Conservation (phyloP, 805 yeast genomes). For the Suhomyces pyralidae region DNA sequence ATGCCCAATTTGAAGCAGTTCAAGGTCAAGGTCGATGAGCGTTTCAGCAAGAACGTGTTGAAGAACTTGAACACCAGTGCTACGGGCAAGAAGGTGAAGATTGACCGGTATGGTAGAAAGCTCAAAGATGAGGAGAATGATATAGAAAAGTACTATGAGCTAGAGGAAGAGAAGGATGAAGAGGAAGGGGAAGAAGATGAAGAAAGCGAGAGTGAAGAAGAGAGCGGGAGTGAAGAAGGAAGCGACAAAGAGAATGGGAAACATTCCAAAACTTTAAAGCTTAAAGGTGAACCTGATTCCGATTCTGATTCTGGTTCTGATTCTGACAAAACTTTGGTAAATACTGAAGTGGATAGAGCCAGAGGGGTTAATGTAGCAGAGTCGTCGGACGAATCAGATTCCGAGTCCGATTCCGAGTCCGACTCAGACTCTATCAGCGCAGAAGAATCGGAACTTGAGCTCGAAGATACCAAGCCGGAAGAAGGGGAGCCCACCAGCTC, state of each 20-base stretch:
- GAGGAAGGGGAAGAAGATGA: constrained; percentile 29
- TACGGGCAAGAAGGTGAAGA: constrained; percentile 57
- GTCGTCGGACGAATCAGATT: constrained; percentile 37
- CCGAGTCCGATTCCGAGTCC: constrained; percentile 24
- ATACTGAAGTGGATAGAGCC: constrained; percentile 49
- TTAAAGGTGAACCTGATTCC: constrained; percentile 13
- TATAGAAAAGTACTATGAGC: constrained; percentile 64
- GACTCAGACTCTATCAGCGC: constrained; percentile 45
- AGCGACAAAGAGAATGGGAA: constrained; percentile 12
- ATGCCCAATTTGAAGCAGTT: constrained; percentile 65
- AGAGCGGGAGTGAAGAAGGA: constrained; percentile 17
- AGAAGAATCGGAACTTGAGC: constrained; percentile 54
- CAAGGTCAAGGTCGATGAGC: constrained; percentile 77
- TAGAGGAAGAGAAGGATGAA: constrained; percentile 27
- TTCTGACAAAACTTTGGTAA: constrained; percentile 13
- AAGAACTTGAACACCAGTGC: constrained; percentile 43
- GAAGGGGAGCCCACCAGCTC: constrained; percentile 80
- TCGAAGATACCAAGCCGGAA: constrained; percentile 62
- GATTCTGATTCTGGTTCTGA: constrained; percentile 9
- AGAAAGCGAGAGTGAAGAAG: too few species aligned
- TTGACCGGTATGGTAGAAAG: constrained; percentile 87
- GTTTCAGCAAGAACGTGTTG: constrained; percentile 70
- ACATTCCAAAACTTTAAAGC: constrained; percentile 1
- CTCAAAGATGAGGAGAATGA: constrained; percentile 41
- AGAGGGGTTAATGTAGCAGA: constrained; percentile 60